phyloP scores from a whole-genome alignment of 148 eudicot species.

The Dianthus caryophyllus region DNA sequence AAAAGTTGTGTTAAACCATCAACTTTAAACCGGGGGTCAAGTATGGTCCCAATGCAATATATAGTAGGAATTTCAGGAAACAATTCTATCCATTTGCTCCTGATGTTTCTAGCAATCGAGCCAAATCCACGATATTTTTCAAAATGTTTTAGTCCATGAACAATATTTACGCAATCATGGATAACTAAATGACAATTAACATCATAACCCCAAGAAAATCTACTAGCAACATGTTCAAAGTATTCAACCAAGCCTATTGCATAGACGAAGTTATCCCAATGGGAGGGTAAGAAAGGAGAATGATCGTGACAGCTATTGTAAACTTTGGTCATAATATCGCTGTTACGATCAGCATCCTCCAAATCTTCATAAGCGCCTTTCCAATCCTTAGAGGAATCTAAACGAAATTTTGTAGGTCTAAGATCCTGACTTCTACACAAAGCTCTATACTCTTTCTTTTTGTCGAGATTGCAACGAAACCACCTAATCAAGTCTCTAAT shows the following conservation, averaged over 20 bases:
- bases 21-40: conserved; percentile 3
- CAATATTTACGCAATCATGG: conserved; percentile 2
- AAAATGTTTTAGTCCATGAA: neutral
- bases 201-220: conserved; percentile 4
- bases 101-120: conserved; percentile 7
- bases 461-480: neutral
- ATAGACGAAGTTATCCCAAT: neutral
- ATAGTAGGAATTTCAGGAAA: conserved; percentile 12
- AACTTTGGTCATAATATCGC: neutral
- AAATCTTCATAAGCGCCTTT: neutral
- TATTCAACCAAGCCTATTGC: neutral
- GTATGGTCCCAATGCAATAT: conserved; percentile 1
- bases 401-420: neutral
- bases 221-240: neutral
- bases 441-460: neutral
- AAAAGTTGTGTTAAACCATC: conserved; percentile 10
- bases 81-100: conserved; percentile 15
- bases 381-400: neutral
- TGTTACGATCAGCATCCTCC: neutral
- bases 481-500: neutral
- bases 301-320: neutral
- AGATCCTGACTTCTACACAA: neutral
- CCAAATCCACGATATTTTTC: conserved; percentile 9
- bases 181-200: conserved; percentile 6
- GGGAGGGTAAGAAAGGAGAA: neutral